phyloP scores from a whole-genome alignment of 2,329 filamentous ascomycete genomes.

The Claviceps monticola region DNA sequence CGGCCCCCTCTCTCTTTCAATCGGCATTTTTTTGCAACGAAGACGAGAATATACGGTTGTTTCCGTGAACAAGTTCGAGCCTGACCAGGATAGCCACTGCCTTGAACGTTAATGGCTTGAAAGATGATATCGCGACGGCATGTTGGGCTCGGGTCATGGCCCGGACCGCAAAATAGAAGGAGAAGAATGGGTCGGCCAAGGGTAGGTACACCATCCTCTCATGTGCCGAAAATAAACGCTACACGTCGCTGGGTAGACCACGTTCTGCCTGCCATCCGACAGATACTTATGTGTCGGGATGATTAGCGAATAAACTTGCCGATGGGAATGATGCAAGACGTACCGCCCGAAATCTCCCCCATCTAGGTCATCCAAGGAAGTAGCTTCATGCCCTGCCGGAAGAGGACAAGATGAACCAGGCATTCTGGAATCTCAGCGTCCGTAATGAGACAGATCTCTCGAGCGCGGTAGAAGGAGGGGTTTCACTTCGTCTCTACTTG shows the following conservation, averaged over 20 bases:
- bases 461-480: too few species aligned
- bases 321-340: neutral
- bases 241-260: neutral
- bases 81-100: neutral
- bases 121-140: neutral
- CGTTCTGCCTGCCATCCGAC: neutral
- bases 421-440: neutral
- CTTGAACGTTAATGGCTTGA: neutral
- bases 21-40: slow-evolving; percentile 3
- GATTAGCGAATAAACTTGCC: neutral
- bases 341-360: neutral
- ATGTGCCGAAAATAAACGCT: neutral
- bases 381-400: neutral
- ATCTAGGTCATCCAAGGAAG: neutral
- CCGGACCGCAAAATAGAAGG: neutral
- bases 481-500: too few species aligned
- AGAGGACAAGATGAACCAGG: neutral
- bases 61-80: slow-evolving; percentile 5
- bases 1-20: too few species aligned
- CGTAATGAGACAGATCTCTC: neutral
- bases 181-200: slow-evolving; percentile 1
- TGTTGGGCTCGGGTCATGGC: neutral
- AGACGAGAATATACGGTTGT: slow-evolving; percentile 1
- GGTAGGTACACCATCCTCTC: neutral
- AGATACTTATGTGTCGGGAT: neutral